Conservation (phyloP, 768 basidiomycete genomes). For the Mycena rebaudengoi region DNA sequence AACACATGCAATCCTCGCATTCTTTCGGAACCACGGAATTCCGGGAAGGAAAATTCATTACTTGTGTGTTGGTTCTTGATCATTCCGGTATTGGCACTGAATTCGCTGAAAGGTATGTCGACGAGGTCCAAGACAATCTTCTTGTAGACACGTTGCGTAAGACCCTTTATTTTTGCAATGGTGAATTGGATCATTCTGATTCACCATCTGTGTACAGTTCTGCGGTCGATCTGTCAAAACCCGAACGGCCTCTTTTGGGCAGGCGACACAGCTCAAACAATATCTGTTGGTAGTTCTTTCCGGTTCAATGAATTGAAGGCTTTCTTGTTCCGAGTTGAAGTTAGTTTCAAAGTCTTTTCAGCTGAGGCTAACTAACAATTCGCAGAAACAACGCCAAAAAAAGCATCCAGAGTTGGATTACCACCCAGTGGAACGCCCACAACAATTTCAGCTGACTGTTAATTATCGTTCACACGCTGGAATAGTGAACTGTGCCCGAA, state of each 20-base stretch:
- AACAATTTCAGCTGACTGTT: slow-evolving; percentile 62
- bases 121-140: slow-evolving; percentile 78
- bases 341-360: slow-evolving; percentile 29
- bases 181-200: neutral
- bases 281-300: slow-evolving; percentile 76
- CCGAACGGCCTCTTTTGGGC: slow-evolving; percentile 79
- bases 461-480: slow-evolving; percentile 81
- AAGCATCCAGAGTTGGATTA: slow-evolving; percentile 15
- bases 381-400: slow-evolving; percentile 29
- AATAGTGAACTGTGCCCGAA: slow-evolving; percentile 74
- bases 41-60: slow-evolving; percentile 59
- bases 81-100: neutral
- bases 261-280: slow-evolving; percentile 83
- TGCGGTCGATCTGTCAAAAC: slow-evolving; percentile 67
- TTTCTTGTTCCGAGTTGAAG: slow-evolving; percentile 70
- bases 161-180: neutral
- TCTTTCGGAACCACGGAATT: slow-evolving; percentile 41
- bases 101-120: slow-evolving; percentile 63
- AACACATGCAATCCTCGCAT: slow-evolving; percentile 57
- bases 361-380: neutral
- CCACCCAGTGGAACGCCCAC: slow-evolving; percentile 33
- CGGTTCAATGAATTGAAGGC: slow-evolving; percentile 76
- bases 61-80: neutral
- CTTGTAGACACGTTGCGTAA: slow-evolving; percentile 62
- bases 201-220: slow-evolving; percentile 44